phyloP scores from a whole-genome alignment of 2,329 filamentous ascomycete genomes.

The Leptographium radiaticola region DNA sequence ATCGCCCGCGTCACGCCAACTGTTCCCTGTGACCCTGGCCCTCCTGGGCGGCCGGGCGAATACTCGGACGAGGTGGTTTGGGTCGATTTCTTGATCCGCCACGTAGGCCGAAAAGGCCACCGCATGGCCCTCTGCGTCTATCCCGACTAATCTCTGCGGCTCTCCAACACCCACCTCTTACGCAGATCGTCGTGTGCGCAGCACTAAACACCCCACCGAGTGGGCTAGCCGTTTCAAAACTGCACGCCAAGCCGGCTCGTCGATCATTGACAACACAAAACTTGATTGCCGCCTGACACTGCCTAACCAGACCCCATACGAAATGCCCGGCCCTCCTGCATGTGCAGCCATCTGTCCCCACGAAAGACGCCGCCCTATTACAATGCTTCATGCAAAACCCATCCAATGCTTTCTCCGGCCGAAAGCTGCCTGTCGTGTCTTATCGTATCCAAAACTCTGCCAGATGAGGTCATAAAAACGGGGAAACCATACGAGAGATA shows the following conservation, averaged over 20 bases:
- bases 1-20: background rate
- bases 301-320: background rate
- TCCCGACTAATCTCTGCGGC: too few relatives aligned
- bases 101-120: constrained; percentile 7
- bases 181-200: too few relatives aligned
- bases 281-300: too few relatives aligned
- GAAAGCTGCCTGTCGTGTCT: background rate
- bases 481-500: too few relatives aligned
- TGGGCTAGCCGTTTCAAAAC: too few relatives aligned
- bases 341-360: background rate
- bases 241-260: too few relatives aligned
- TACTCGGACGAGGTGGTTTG: constrained; percentile 5
- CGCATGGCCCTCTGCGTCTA: constrained; percentile 3
- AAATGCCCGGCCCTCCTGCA: background rate
- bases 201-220: too few relatives aligned
- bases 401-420: background rate
- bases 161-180: too few relatives aligned
- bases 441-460: background rate
- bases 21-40: background rate
- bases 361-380: background rate
- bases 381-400: background rate
- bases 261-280: too few relatives aligned
- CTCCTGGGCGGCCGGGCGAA: constrained; percentile 2
- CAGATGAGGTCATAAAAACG: background rate
- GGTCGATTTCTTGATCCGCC: constrained; percentile 5